Base-by-base conservation (phyloP, 208 protist genomes). In the Trichomonas tenax region DNA sequence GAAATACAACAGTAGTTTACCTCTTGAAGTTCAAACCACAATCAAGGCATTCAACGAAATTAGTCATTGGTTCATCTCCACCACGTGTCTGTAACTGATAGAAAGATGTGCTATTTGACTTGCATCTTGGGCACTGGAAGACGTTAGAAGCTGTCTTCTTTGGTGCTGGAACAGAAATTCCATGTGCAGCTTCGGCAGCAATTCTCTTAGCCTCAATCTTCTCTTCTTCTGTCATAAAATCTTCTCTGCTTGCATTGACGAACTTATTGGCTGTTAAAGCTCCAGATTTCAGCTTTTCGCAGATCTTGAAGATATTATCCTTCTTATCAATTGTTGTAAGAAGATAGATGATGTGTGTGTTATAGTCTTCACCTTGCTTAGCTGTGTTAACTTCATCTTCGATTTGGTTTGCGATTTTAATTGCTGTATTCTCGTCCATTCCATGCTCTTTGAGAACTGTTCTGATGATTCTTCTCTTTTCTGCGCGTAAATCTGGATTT, bases 61-160 rank as follows among this genome's bases (percentile, higher is more conserved):
- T 97, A 3, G 97, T 98, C 96, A 98, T 97, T 41, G 97, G 97
- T 81, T 98, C 97, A 98, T 98, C 97, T 41, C 97, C 97, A 49
- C 84, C 96, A 45, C 97, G 38, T n/a, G 97, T 98, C 96, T 98
- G 97, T 40, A 98, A 44, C 51, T 98, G 97, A 34, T 41, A 96
- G 84, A 97, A 98, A 21, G 96, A 97, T 34, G 90, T 97, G 49
- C 97, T 97, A 45, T 96, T 93, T 36, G 97, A 63, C 90, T 97
- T 97, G 96, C 97, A 98, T 82, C 96, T 97, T 26, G 96, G 96
- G 96, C 97, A 98, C 82, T 97, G 8, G 97, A 98, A 98, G 86
- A 97, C 51, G n/a, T 96, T 93, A 34, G 82, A 51, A 34, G 14
- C 10, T 34, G 15, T 51, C 51, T 0, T 44, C 4, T 21, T 41